Base-by-base conservation (phyloP, 2,329 filamentous ascomycete genomes). In the Chrysoporthe deuterocubensis region DNA sequence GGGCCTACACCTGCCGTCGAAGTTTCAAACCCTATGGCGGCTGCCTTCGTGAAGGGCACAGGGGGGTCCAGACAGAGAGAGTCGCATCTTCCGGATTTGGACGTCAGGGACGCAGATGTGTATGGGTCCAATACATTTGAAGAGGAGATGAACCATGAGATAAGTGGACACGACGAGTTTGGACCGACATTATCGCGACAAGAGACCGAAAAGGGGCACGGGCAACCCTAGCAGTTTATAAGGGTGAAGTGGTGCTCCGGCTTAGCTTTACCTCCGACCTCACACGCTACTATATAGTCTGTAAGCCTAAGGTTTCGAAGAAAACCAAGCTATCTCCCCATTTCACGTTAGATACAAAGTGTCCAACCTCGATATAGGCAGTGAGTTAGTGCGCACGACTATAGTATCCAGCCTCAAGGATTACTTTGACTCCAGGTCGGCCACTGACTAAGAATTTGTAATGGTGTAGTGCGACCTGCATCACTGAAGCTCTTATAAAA, bases 81-180 rank as follows among this genome's bases (percentile, higher is more conserved):
- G 43, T 69, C 68, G 7, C 65, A 69, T 46, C 59, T 69, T 7
- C 68, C 68, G n/a, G 68, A 69, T 43, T 1, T 48, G 48, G 66
- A 62, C 7, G 5, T 54, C 13, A 37, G 59, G 11, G 43, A 60
- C 18, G 40, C 52, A 11, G 34, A 16, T 37, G 34, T 32, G 42
- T 61, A 61, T 60, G 44, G 65, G 43, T 57, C 61, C 4, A 57
- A 62, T 18, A n/a, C 62, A 13, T 56, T 56, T n/a, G 46, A 26
- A 46, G 58, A 56, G 40, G 62, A 57, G n/a, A 44, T 58, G 2
- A 37, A 54, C 4, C 65, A 56, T 21, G 68, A 67, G 44, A 58
- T 42, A 1, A 32, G 2, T 2, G 68, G 65, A 4, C n/a, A 16
- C 13, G 65, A 69, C 32, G 65, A 50, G 11, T 60, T 65, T 44